Conservation (phyloP, 2,329 filamentous ascomycete genomes). For the Diaporthe humulicola region DNA sequence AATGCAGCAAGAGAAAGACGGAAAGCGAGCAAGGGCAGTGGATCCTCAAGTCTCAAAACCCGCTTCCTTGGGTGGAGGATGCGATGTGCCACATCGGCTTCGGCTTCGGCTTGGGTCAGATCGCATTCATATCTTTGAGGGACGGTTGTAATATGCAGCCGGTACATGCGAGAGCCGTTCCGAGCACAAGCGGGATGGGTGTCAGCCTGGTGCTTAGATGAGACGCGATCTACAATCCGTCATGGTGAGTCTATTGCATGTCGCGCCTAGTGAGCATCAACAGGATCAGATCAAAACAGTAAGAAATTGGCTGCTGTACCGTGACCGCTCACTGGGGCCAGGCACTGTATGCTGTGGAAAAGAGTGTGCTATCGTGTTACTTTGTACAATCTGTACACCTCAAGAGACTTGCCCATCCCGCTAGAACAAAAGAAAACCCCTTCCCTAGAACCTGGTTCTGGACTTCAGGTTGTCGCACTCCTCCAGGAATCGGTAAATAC, state of each 20-base stretch:
- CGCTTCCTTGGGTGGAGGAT: not conserved
- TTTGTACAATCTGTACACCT: conserved; percentile 8
- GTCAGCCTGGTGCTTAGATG: not conserved
- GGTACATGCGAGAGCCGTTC: not conserved
- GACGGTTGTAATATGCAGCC: not conserved
- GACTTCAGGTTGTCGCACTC: conserved; percentile 63
- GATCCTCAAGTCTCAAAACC: not conserved
- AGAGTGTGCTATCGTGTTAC: conserved; percentile 38
- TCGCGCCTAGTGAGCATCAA: not conserved
- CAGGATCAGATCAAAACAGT: not conserved
- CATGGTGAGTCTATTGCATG: not conserved
- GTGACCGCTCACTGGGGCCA: conserved; percentile 20
- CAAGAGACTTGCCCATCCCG: not conserved
- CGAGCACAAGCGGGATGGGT: not conserved
- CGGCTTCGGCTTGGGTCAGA: not conserved
- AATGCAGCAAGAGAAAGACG: not conserved
- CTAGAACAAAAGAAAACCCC: conserved; percentile 21
- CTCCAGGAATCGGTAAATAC: conserved; percentile 70
- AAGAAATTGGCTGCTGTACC: conserved; percentile 31
- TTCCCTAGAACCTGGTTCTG: conserved; percentile 26
- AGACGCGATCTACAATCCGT: not conserved
- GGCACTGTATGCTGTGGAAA: conserved; percentile 25
- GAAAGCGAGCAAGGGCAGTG: not conserved
- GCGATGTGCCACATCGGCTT: not conserved
- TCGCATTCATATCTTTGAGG: not conserved